A percentile compares a stretch with the other conserved stretches of the same genome.
phyloP scores from a whole-genome alignment of 257 asterid genomes.

The Solanum chaucha region DNA sequence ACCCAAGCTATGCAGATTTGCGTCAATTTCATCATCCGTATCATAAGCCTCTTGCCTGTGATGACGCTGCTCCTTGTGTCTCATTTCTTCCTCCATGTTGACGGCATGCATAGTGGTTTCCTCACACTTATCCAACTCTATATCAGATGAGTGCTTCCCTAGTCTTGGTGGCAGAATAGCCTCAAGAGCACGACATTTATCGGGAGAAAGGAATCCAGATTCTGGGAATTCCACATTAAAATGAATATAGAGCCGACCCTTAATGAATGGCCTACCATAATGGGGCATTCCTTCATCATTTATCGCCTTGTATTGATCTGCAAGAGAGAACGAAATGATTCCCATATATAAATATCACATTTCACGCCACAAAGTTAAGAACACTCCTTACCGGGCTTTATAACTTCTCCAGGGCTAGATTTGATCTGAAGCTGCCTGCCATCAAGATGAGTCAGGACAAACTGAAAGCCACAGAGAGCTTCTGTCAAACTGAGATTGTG shows the following conservation, averaged over 20 bases:
- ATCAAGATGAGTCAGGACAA: slow-evolving; percentile 26
- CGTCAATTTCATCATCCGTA: slow-evolving; percentile 13
- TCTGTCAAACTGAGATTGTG: slow-evolving; percentile 18
- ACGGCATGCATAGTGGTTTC: slow-evolving; percentile 13
- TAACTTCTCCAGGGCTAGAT: slow-evolving; percentile 22
- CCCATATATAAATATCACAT: background rate
- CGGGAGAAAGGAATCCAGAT: slow-evolving; percentile 9
- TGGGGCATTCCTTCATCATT: slow-evolving; percentile 36
- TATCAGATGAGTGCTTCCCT: background rate
- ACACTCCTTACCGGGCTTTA: slow-evolving; percentile 19
- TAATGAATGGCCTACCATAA: slow-evolving; percentile 23
- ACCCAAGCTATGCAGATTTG: slow-evolving; percentile 6
- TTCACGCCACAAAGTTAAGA: background rate
- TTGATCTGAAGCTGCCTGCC: slow-evolving; percentile 21
- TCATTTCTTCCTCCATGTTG: slow-evolving; percentile 23
- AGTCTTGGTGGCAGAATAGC: background rate
- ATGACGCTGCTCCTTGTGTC: slow-evolving; percentile 12
- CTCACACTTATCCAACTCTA: slow-evolving; percentile 13
- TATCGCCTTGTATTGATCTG: slow-evolving; percentile 33
- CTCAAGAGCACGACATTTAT: slow-evolving; percentile 6
- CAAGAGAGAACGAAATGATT: background rate
- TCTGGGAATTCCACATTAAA: slow-evolving; percentile 27
- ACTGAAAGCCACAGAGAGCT: slow-evolving; percentile 27
- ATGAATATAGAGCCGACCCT: slow-evolving; percentile 21
- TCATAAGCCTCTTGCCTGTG: slow-evolving; percentile 17